phyloP scores from a whole-genome alignment of 1,284 basidiomycete genomes.

The Leccinum variabile region DNA sequence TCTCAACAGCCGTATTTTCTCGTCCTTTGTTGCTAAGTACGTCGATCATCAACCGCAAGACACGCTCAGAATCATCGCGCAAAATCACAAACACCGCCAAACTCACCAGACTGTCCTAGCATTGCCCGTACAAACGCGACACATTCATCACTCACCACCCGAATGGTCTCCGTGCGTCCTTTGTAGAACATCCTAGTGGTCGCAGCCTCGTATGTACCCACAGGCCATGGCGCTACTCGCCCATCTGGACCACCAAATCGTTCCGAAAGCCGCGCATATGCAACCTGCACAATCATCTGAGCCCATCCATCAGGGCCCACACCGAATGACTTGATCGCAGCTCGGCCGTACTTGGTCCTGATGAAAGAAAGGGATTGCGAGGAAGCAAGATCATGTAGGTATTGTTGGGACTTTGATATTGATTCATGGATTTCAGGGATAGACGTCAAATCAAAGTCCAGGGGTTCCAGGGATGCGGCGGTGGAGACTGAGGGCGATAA shows the following conservation, averaged over 20 bases:
- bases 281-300: slow-evolving; percentile 87
- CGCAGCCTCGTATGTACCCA: slow-evolving; percentile 88
- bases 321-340: slow-evolving; percentile 82
- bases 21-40: slow-evolving; percentile 36
- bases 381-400: slow-evolving; percentile 61
- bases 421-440: slow-evolving; percentile 40
- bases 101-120: slow-evolving; percentile 48
- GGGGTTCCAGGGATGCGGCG: slow-evolving; percentile 37
- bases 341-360: slow-evolving; percentile 81
- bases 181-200: slow-evolving; percentile 82
- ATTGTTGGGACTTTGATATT: slow-evolving; percentile 57
- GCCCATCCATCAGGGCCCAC: slow-evolving; percentile 92
- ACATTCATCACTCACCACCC: slow-evolving; percentile 72
- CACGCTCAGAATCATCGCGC: background rate
- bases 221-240: slow-evolving; percentile 38
- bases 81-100: background rate
- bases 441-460: slow-evolving; percentile 68
- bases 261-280: slow-evolving; percentile 66
- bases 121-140: slow-evolving; percentile 76
- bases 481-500: slow-evolving; percentile 31
- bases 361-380: slow-evolving; percentile 69
- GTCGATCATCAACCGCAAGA: background rate
- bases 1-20: slow-evolving; percentile 59
- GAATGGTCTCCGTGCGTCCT: slow-evolving; percentile 86
- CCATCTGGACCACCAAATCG: slow-evolving; percentile 36